Base-by-base conservation (phyloP, 306 rosid species). In the Myrica gale region DNA sequence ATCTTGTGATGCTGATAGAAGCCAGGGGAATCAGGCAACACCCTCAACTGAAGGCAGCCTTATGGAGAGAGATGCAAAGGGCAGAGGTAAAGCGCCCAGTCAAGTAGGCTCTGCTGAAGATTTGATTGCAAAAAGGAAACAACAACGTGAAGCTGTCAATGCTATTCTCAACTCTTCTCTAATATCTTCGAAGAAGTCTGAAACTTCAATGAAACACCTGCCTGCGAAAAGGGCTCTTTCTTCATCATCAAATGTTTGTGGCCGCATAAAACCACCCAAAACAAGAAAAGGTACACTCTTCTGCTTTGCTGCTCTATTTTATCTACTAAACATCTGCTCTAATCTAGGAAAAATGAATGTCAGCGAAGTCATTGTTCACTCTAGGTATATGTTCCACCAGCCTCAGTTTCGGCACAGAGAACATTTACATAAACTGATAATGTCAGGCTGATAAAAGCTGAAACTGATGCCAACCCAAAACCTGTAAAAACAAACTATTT, bases 131-230 rank as follows among this genome's bases (percentile, higher is more conserved):
- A 89, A 92, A 90, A 86, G 97, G 90, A 94, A 90, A 88, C 80
- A 87, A 70, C 96, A 88, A 87, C 97, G 97, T 65, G 93, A 92
- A 81, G 96, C 91, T 74, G 98, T 94, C 67, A 92, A 94, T 73
- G 93, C 96, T 68, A 90, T 94, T 82, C 97, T 94, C 75, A 76
- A 57, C 84, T 86, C 98, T 44, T 83, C 95, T 80, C 83, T 94
- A 81, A 89, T 94, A 78, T 84, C 98, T 77, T 79, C 92, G 23
- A 90, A 91, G 87, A 91, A 88, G 80, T 78, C 84, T 21, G 93
- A 87, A 73, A 76, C 74, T 48, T 82, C 80, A 8, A 58, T 71
- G 26, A 90, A 84, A 82, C 67, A 66, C 1, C 78, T 32, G 69
- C 78, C 91, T 26, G 76, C 86, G 5, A 94, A 85, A 81, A 86